Percentiles rank a stretch among this genome's conserved stretches.
These are phyloP conservation scores for Soucietia sequanensis DNA, from an alignment of 805 yeast genomes.

Conservation along the genomic window DNA sequence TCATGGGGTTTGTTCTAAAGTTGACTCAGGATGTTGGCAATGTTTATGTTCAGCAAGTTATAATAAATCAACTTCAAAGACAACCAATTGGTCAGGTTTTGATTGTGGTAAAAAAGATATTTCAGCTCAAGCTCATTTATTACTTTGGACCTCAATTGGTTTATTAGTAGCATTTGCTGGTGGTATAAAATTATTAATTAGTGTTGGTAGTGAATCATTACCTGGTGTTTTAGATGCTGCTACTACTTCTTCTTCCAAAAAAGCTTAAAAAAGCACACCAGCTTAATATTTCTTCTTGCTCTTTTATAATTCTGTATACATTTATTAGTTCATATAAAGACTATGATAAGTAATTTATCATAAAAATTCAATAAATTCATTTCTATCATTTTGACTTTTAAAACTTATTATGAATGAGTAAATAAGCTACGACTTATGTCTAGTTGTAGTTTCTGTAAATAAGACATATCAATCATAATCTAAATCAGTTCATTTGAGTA, in stretches of 20 bases:
- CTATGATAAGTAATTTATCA: too few relatives aligned
- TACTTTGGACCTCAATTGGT: slow-evolving; percentile 64
- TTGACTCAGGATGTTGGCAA: slow-evolving; percentile 42
- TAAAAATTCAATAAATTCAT: too few relatives aligned
- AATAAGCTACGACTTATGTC: too few relatives aligned
- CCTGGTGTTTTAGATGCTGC: slow-evolving; percentile 71
- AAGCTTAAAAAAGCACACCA: slow-evolving; percentile 22
- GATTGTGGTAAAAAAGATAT: slow-evolving; percentile 70
- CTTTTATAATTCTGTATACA: too few relatives aligned
- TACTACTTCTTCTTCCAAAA: slow-evolving; percentile 36
- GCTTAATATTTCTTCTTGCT: too few relatives aligned
- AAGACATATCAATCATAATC: too few relatives aligned
- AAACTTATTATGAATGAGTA: too few relatives aligned
- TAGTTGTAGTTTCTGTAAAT: too few relatives aligned
- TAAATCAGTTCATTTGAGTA: too few relatives aligned
- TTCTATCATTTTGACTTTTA: too few relatives aligned
- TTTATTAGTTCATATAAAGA: too few relatives aligned
- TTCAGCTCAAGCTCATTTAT: slow-evolving; percentile 61
- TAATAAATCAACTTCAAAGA: slow-evolving; percentile 40
- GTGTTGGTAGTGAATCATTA: slow-evolving; percentile 58
- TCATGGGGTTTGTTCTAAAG: slow-evolving; percentile 52
- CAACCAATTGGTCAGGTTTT: slow-evolving; percentile 55
- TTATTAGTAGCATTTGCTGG: slow-evolving; percentile 45
- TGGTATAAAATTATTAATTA: slow-evolving; percentile 52
- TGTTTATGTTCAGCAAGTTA: slow-evolving; percentile 50